phyloP scores from a whole-genome alignment of 1,284 basidiomycete genomes.

The Sporisorium graminicola region DNA sequence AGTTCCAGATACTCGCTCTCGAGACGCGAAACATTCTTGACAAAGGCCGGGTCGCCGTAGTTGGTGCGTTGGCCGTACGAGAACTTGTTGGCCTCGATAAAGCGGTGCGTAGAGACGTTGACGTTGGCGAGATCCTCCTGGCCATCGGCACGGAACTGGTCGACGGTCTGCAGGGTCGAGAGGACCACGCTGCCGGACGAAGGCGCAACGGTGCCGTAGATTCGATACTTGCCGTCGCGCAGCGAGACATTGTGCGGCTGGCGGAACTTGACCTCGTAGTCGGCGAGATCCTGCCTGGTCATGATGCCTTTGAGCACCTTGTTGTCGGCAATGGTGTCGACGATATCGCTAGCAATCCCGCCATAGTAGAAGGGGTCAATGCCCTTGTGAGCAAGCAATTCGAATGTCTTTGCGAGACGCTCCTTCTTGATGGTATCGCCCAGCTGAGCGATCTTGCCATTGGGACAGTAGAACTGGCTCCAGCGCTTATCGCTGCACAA shows the following conservation, averaged over 20 bases:
- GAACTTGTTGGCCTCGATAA: slow-evolving; percentile 71
- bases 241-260: slow-evolving; percentile 49
- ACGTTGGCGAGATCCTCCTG: slow-evolving; percentile 38
- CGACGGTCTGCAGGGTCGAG: slow-evolving; percentile 66
- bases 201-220: slow-evolving; percentile 66
- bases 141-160: slow-evolving; percentile 41
- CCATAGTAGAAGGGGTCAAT: slow-evolving; percentile 64
- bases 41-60: slow-evolving; percentile 71
- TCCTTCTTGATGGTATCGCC: slow-evolving; percentile 60
- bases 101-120: slow-evolving; percentile 68
- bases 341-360: slow-evolving; percentile 55
- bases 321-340: slow-evolving; percentile 52
- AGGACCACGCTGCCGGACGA: slow-evolving; percentile 67
- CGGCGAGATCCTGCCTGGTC: slow-evolving; percentile 55
- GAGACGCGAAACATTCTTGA: slow-evolving; percentile 69
- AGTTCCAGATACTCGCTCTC: slow-evolving; percentile 68
- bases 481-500: slow-evolving; percentile 66
- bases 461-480: slow-evolving; percentile 55
- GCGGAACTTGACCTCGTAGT: slow-evolving; percentile 54
- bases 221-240: slow-evolving; percentile 45
- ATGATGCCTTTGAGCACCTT: slow-evolving; percentile 65
- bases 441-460: slow-evolving; percentile 54
- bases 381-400: slow-evolving; percentile 49
- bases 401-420: slow-evolving; percentile 56
- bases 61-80: slow-evolving; percentile 71